Evolutionary conservation across 352 stramenopile species (phyloP), one percentile per base, ranked within the genome.

Genomic region (Phytophthora tentaculata): DNA sequence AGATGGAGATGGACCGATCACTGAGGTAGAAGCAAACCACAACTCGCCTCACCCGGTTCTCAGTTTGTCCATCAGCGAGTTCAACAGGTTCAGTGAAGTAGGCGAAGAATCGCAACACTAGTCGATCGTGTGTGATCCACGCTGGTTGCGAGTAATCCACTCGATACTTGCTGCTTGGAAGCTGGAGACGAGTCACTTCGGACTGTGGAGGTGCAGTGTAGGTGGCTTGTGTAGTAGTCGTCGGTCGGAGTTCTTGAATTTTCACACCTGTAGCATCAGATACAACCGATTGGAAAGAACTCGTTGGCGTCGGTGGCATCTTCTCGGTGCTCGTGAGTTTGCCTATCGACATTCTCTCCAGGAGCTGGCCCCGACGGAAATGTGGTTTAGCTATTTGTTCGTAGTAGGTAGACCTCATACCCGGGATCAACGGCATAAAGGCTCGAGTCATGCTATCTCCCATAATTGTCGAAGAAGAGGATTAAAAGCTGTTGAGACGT

Each of bases 21-120:
- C 78, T 83, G 3, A 97, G 73, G 71, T 95, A 92, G 73, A 90
- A 97, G 62, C 88, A 89, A 16, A 97, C 43, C 12, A 89, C 76
- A 14, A 97, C 74, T 20, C 87, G 84, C 22, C 86, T 80, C 17
- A 89, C 69, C 10, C 69, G 71, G 8, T 69, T 9, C 22, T 71
- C 61, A 14, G 48, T 56, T 54, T 37, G 37, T 51, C 56, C 50
- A 37, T 74, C 59, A 14, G 62, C 52, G 56, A 66, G 71, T 60
- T 59, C 43, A 49, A 43, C 72, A 45, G 51, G 69, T 32, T 89
- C 74, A 5, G 70, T 61, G 48, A 96, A 97, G 68, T 96, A 98
- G 2, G 82, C 88, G 47, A 93, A 97, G 77, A 97, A 98, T 19
- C 92, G 88, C 39, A 98, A 76, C 41, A 98, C 91, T 32, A 95